A percentile compares a stretch with the other conserved stretches of the same genome.
These are phyloP conservation scores for Asterochloris erici DNA, from an alignment of 139 green algal species.

Conservation along the genomic window DNA sequence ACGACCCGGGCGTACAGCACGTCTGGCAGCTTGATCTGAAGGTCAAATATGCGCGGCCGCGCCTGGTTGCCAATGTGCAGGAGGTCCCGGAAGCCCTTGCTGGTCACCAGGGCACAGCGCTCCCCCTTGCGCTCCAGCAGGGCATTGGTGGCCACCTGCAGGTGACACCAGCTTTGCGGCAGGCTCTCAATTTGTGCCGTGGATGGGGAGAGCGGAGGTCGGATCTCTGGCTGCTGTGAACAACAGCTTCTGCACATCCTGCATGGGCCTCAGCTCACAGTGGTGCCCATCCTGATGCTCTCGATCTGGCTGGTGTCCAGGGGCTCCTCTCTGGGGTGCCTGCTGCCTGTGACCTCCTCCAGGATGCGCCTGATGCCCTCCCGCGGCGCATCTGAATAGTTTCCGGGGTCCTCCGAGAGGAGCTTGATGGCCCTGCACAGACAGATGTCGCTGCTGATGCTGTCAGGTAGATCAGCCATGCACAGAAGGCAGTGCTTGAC, in stretches of 20 bases:
- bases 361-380: constrained; percentile 95
- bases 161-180: no score
- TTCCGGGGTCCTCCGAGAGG: constrained; percentile 89
- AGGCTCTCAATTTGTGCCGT: no score
- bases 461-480: background rate
- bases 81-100: constrained; percentile 86
- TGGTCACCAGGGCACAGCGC: constrained; percentile 75
- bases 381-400: constrained; percentile 90
- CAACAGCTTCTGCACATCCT: background rate
- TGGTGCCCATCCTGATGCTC: constrained; percentile 93
- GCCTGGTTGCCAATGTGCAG: constrained; percentile 95
- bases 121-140: constrained; percentile 89
- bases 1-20: constrained; percentile 76
- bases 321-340: constrained; percentile 50
- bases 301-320: constrained; percentile 80
- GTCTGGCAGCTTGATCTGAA: constrained; percentile 64
- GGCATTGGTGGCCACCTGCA: constrained; percentile 93
- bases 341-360: constrained; percentile 70
- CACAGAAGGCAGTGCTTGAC: background rate
- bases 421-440: constrained; percentile 78
- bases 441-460: background rate
- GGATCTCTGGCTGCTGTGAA: background rate
- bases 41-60: constrained; percentile 89
- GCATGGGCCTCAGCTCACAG: constrained; percentile 28
- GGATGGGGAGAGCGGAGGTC: no score